These are phyloP conservation scores for Pseudocercospora vitis DNA, from an alignment of 2,329 filamentous ascomycete genomes.

Conservation along the genomic window DNA sequence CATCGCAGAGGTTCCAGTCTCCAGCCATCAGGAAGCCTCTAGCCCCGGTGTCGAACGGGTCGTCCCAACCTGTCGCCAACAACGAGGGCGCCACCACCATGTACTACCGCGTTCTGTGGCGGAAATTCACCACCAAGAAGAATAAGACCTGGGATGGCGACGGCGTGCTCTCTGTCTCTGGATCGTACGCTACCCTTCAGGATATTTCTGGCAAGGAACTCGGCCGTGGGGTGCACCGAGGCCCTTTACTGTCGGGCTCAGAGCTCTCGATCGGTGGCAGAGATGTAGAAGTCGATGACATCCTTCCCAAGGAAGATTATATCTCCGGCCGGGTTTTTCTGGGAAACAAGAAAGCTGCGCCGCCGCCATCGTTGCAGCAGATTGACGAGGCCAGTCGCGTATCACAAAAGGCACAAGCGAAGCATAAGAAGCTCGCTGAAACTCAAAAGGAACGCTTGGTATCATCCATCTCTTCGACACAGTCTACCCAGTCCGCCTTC, in stretches of 20 bases:
- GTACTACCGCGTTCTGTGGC: slow-evolving; percentile 54
- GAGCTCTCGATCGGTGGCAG: slow-evolving; percentile 64
- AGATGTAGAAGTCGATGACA: slow-evolving; percentile 66
- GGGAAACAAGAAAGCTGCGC: slow-evolving; percentile 28
- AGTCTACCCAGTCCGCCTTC: slow-evolving; percentile 47
- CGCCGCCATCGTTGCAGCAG: slow-evolving; percentile 30
- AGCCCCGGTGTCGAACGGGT: slow-evolving; percentile 27
- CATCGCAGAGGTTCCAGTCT: slow-evolving; percentile 27
- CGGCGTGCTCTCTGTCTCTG: slow-evolving; percentile 60
- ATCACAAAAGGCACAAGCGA: slow-evolving; percentile 35
- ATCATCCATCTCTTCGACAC: slow-evolving; percentile 41
- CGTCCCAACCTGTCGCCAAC: slow-evolving; percentile 16
- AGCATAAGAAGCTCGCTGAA: slow-evolving; percentile 40
- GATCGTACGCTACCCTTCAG: slow-evolving; percentile 60
- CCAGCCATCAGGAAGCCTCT: slow-evolving; percentile 35
- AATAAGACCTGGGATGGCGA: slow-evolving; percentile 78
- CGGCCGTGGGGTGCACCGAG: slow-evolving; percentile 57
- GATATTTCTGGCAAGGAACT: slow-evolving; percentile 65
- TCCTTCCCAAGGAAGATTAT: slow-evolving; percentile 59
- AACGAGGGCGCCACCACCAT: slow-evolving; percentile 33
- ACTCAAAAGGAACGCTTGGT: slow-evolving; percentile 43
- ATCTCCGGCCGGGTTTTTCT: slow-evolving; percentile 34
- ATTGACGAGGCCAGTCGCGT: slow-evolving; percentile 29
- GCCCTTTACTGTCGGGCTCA: slow-evolving; percentile 60
- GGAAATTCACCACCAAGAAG: slow-evolving; percentile 69